Percentiles rank a stretch among this genome's conserved stretches.
Conservation (phyloP, 2,329 filamentous ascomycete genomes). For the Diaporthe citriasiana region DNA sequence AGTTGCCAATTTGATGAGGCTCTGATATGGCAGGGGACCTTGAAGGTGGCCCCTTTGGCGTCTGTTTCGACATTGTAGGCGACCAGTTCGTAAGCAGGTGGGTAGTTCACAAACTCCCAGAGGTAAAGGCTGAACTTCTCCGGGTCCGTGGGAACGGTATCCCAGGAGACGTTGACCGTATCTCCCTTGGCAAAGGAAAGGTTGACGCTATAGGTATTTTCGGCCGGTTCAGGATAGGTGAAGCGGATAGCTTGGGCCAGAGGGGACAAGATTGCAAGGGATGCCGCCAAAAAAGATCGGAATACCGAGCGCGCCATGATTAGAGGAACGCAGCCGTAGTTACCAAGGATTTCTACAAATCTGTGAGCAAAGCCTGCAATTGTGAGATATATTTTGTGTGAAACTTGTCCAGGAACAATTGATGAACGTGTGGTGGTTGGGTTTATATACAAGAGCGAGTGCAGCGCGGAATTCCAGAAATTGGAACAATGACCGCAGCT, state of each 20-base stretch:
- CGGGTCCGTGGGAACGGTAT: slow-evolving; percentile 34
- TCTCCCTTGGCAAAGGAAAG: slow-evolving; percentile 9
- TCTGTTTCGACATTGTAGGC: slow-evolving; percentile 34
- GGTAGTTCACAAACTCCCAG: slow-evolving; percentile 40
- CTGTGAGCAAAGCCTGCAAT: neutral
- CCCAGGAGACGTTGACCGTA: slow-evolving; percentile 33
- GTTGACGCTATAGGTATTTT: neutral
- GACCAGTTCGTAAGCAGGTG: slow-evolving; percentile 40
- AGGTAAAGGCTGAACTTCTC: slow-evolving; percentile 39
- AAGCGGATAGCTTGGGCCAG: neutral
- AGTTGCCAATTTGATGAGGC: slow-evolving; percentile 35
- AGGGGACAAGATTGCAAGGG: neutral
- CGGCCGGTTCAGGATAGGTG: neutral
- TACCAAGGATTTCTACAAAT: neutral
- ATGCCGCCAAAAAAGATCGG: neutral
- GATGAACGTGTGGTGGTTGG: no score
- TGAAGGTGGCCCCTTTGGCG: neutral
- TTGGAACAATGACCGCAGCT: neutral
- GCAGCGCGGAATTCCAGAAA: neutral
- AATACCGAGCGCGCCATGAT: neutral
- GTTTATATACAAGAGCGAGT: neutral
- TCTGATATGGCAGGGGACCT: slow-evolving; percentile 36
- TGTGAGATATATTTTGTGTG: no score
- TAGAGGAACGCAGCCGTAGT: no score
- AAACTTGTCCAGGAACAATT: neutral